Base-by-base conservation (phyloP, 1,284 basidiomycete species). In the Cryptococcus jaspeensis region DNA sequence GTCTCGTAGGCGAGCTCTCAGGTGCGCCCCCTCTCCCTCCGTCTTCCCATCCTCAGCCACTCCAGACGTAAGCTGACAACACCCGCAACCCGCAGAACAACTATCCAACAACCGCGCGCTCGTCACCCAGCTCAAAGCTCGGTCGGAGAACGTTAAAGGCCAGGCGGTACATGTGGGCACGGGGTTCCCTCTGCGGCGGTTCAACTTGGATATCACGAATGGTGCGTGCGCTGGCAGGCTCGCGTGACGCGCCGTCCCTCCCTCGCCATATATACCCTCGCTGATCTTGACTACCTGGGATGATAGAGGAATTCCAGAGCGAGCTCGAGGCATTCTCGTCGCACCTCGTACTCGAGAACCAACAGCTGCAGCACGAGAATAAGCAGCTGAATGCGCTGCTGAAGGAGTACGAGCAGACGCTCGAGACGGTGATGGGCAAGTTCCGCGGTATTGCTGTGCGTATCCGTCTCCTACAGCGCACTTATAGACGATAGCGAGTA, bases 371-470 rank as follows among this genome's bases (percentile, higher is more conserved):
- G 50, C 88, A 97, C 64, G 95, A 99, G 78, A 97, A 98, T 80
- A 92, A 90, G 75, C 92, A 97, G 73, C 83, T 98, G 32, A 88
- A 88, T 58, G 73, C 84, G 25, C 81, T 99, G 25, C 80, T 99
- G 56, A 93, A 93, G 67, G 96, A 99, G 77, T 95, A 96, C 73
- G 95, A 99, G 75, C 82, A 84, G 60, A 97, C 94, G 1, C 84
- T 99, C 78, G 94, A 98, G 71, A 92, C 87, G 37, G 89, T 99
- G 72, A 98, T 99, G 95, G 80, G 85, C 57, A 97, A 97, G 79
- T 98, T 98, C 75, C 84, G 94, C 52, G 88, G 87, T 60, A 89
- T 97, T 70, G 86, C 92, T 18, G 93, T 96, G 73, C 71, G 92
- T 84, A 0, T 32, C 28, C 4, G 28, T 9, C 28, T 32, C 28